Conservation (phyloP, 2,329 filamentous ascomycete genomes). For the Helicocarpus griseus region DNA sequence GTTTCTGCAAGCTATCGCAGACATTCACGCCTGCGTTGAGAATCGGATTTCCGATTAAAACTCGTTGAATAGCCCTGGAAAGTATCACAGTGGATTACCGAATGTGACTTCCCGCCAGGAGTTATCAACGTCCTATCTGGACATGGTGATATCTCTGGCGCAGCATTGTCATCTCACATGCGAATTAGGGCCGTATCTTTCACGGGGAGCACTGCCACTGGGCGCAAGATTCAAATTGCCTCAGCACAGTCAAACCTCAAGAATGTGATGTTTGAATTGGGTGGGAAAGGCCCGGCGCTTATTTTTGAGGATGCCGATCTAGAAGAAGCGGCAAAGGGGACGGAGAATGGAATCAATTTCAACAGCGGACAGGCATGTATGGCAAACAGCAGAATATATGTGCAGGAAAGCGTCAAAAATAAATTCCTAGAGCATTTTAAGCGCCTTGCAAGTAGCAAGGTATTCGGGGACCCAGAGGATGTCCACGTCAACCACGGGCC, state of each 20-base stretch:
- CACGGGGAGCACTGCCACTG: constrained; percentile 29
- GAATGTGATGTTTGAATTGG: constrained; percentile 37
- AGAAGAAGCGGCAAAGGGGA: constrained; percentile 32
- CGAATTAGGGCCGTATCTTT: constrained; percentile 34
- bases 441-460: constrained; percentile 56
- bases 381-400: constrained; percentile 73
- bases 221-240: constrained; percentile 30
- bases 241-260: constrained; percentile 37
- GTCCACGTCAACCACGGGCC: constrained; percentile 78
- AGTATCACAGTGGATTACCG: constrained; percentile 21
- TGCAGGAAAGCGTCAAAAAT: constrained; percentile 80
- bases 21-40: too few relatives aligned
- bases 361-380: constrained; percentile 57
- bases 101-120: constrained; percentile 32
- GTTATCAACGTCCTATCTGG: constrained; percentile 28
- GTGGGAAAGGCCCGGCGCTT: constrained; percentile 36
- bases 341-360: constrained; percentile 35
- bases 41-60: too few relatives aligned
- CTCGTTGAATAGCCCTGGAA: constrained; percentile 43
- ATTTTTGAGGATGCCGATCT: constrained; percentile 39
- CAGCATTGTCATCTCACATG: constrained; percentile 30
- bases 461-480: constrained; percentile 74
- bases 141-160: constrained; percentile 20
- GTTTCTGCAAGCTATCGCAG: too few relatives aligned
- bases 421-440: constrained; percentile 76